These are phyloP conservation scores for Talaromyces borbonicus DNA, from an alignment of 495 filamentous ascomycete species.

Conservation along the genomic window DNA sequence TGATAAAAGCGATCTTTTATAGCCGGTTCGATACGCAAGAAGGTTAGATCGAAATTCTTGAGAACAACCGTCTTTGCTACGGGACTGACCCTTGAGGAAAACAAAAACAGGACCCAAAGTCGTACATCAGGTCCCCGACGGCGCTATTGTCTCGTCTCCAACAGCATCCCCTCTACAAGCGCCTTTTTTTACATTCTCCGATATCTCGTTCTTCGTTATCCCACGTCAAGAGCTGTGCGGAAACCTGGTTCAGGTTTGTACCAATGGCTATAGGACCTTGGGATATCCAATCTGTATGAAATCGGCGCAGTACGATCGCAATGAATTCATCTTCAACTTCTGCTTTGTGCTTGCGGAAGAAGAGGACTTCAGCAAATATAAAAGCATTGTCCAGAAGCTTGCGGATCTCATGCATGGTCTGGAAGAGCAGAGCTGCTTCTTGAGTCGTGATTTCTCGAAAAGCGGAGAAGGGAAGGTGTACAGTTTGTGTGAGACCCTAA, in stretches of 20 bases:
- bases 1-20: slow-evolving; percentile 95
- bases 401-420: slow-evolving; percentile 76
- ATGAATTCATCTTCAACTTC: slow-evolving; percentile 98
- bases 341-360: slow-evolving; percentile 72
- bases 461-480: slow-evolving; percentile 56
- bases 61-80: not conserved
- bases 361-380: slow-evolving; percentile 56
- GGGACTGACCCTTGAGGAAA: not conserved
- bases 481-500: slow-evolving; percentile 77
- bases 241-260: slow-evolving; percentile 65
- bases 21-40: slow-evolving; percentile 83
- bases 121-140: slow-evolving; percentile 49
- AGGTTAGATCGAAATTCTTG: slow-evolving; percentile 40
- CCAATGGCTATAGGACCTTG: slow-evolving; percentile 68
- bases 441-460: slow-evolving; percentile 40
- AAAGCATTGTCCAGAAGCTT: slow-evolving; percentile 75
- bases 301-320: slow-evolving; percentile 66
- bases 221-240: slow-evolving; percentile 86
- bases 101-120: slow-evolving; percentile 55
- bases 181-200: slow-evolving; percentile 72
- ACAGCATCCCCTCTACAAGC: slow-evolving; percentile 40
- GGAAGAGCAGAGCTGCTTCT: slow-evolving; percentile 75
- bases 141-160: slow-evolving; percentile 57
- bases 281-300: slow-evolving; percentile 84
- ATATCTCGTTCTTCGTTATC: slow-evolving; percentile 82